Evolutionary conservation across 495 filamentous ascomycete species (phyloP), one percentile per base, ranked within the genome.

Genomic region (Immersiella caudata): DNA sequence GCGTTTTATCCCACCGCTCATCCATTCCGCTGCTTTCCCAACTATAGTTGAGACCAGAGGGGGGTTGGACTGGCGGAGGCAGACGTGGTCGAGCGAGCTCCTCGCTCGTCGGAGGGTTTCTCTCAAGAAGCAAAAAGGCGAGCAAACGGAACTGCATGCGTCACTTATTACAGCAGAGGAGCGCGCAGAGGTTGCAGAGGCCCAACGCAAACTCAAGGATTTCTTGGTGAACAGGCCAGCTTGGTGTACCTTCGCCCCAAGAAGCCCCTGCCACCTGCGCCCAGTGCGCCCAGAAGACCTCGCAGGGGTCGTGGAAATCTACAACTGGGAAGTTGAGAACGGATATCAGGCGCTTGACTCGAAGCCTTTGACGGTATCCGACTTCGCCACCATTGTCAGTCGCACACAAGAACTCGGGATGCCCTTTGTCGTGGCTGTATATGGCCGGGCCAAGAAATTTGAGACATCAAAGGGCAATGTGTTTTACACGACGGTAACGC

Each of bases 361-460:
- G 2, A 14, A 66, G 18, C 75, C 71, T 2, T 59, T 80, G 9
- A 21, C 21, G 0, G 12, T 60, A 0, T 52, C 62, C 0, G 67
- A 72, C 1, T 75, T 80, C 29, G 55, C 62, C 12, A n/a, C 36
- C 0, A 73, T 82, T 40, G 68, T 78, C 21, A 20, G 35, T 0
- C 66, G 54, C 9, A 58, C 72, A 21, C 26, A 58, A 20, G 16
- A 54, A 6, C 64, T 76, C 12, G 60, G 70, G 20, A 70, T 80
- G 67, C 81, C 81, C 0, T 82, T 83, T 55, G 46, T 83, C 5
- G 79, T 81, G 5, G 81, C 80, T 22, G 70, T 79, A 1, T 62
- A 67, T 8, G 78, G 78, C 1, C 71, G 62, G 24, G 70, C 59
- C 50, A 36, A 67, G 16, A n/a, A 62, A 0, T 16, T 56, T 33